Percentiles rank a stretch among this genome's conserved stretches.
Conservation (phyloP, 2,329 filamentous ascomycete genomes). For the Epichloe amarillans region DNA sequence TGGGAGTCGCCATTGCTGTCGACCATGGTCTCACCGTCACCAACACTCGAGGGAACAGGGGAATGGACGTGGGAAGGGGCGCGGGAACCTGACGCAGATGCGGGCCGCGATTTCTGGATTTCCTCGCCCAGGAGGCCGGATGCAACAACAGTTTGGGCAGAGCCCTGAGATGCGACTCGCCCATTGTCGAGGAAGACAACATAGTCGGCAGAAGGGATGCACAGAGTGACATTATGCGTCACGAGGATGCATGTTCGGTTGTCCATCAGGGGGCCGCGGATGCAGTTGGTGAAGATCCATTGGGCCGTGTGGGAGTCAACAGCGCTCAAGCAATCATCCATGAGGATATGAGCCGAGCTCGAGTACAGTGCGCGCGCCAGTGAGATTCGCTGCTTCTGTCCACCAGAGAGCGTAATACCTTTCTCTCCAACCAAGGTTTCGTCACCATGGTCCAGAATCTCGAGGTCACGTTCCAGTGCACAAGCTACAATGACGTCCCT, state of each 20-base stretch:
- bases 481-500: constrained; percentile 81
- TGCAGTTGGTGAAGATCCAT: constrained; percentile 92
- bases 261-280: constrained; percentile 79
- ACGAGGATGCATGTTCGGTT: constrained; percentile 87
- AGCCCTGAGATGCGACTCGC: constrained; percentile 62
- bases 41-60: constrained; percentile 61
- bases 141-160: constrained; percentile 61
- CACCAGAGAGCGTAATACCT: constrained; percentile 89
- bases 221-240: constrained; percentile 87
- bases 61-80: constrained; percentile 69
- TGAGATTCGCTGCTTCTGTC: constrained; percentile 95
- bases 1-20: constrained; percentile 33
- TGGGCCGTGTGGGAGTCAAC: constrained; percentile 96
- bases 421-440: constrained; percentile 93
- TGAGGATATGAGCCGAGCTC: constrained; percentile 75
- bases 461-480: constrained; percentile 77
- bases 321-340: constrained; percentile 92
- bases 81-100: constrained; percentile 56
- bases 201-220: constrained; percentile 65
- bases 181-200: constrained; percentile 84
- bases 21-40: constrained; percentile 47
- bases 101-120: constrained; percentile 55
- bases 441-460: constrained; percentile 86
- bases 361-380: constrained; percentile 96
- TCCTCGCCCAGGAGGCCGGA: constrained; percentile 88